A percentile compares a stretch with the other conserved stretches of the same genome.
phyloP scores from a whole-genome alignment of 73 alveolate species.

The Symbiodinium natans region DNA sequence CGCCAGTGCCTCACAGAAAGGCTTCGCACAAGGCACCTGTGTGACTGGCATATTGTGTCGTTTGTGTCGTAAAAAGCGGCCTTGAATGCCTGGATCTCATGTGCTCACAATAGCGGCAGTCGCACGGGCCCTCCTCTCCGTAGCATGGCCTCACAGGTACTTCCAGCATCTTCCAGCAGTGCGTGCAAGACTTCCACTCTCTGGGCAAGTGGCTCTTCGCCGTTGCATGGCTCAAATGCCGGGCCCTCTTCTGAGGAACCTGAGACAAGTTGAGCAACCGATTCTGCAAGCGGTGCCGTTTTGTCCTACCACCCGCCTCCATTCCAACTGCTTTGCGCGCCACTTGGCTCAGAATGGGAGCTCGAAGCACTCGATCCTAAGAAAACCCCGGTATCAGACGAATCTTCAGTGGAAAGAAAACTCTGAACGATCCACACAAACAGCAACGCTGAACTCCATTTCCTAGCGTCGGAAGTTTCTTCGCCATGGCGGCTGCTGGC shows the following conservation, averaged over 20 bases:
- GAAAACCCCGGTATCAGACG: neutral
- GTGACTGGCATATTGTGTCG: too few relatives aligned
- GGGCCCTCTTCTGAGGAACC: neutral
- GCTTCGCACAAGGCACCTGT: neutral
- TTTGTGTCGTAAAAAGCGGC: too few relatives aligned
- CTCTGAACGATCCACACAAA: too few relatives aligned
- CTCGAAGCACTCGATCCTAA: neutral
- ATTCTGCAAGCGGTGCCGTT: too few relatives aligned
- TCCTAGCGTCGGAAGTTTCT: neutral
- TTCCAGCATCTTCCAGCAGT: neutral
- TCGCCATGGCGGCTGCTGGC: constrained; percentile 11
- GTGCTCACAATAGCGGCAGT: constrained; percentile 13
- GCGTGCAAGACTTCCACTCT: too few relatives aligned
- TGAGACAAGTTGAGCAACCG: neutral
- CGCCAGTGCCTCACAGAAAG: neutral
- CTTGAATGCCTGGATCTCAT: neutral
- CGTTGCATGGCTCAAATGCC: neutral
- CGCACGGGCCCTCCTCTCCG: neutral
- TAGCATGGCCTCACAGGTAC: neutral
- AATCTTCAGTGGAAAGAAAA: too few relatives aligned
- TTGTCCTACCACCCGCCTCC: neutral
- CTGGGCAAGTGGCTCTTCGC: neutral
- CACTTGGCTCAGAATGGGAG: neutral
- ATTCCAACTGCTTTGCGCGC: neutral
- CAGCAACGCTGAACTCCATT: too few relatives aligned